Percentiles rank a stretch among this genome's conserved stretches.
Conservation (phyloP, 106 monocot species). For the Apostasia shenzhenica region DNA sequence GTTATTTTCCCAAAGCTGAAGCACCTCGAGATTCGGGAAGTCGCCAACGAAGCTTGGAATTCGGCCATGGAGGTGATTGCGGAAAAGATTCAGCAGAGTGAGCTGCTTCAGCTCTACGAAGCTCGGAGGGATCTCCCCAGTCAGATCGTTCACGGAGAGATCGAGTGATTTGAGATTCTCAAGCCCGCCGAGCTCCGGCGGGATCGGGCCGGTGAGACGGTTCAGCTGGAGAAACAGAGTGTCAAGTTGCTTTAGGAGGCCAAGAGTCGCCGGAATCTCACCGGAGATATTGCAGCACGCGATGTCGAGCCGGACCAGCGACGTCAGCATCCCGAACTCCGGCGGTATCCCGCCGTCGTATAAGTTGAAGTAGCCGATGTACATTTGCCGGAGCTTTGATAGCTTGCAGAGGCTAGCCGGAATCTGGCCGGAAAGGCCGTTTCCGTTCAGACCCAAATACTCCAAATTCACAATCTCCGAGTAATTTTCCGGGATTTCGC, state of each 20-base stretch:
- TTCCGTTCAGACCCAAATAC: constrained; percentile 75
- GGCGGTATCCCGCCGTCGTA: constrained; percentile 70
- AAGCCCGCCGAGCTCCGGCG: constrained; percentile 53
- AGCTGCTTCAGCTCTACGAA: constrained; percentile 37
- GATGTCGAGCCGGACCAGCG: constrained; percentile 47
- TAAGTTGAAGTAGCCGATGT: constrained; percentile 64
- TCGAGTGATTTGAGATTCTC: constrained; percentile 49
- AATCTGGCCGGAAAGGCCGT: constrained; percentile 41
- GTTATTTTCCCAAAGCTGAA: constrained; percentile 77
- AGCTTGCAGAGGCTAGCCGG: constrained; percentile 40
- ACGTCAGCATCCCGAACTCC: constrained; percentile 41
- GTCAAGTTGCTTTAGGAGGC: constrained; percentile 38
- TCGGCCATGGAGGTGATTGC: constrained; percentile 48
- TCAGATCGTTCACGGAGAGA: constrained; percentile 68
- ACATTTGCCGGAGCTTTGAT: constrained; percentile 36
- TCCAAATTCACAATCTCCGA: constrained; percentile 30
- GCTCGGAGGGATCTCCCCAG: constrained; percentile 54
- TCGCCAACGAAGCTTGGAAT: constrained; percentile 56
- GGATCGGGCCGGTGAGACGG: constrained; percentile 46
- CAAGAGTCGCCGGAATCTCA: constrained; percentile 42
- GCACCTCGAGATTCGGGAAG: constrained; percentile 51
- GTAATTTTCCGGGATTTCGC: constrained; percentile 49
- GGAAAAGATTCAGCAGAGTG: constrained; percentile 53
- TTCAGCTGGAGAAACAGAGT: constrained; percentile 59
- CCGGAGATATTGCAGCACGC: constrained; percentile 56